phyloP scores from a whole-genome alignment of 257 asterid genomes.

The Solanum lycopersicoides region DNA sequence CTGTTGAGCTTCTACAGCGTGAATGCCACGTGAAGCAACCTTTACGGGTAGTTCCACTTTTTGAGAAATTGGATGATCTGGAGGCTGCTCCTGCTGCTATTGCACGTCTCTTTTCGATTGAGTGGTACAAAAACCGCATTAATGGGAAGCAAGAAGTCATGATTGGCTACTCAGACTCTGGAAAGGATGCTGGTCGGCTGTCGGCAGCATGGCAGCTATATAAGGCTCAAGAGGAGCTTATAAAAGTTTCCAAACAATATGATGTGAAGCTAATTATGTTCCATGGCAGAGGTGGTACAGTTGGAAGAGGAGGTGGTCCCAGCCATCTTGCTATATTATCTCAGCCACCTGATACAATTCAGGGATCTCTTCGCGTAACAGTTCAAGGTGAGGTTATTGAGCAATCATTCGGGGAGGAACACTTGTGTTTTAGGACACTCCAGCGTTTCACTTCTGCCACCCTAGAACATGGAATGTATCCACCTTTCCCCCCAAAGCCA shows the following conservation, averaged over 20 bases:
- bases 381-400: slow-evolving; percentile 54
- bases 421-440: slow-evolving; percentile 47
- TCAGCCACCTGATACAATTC: slow-evolving; percentile 49
- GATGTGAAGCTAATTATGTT: slow-evolving; percentile 51
- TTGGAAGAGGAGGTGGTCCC: slow-evolving; percentile 58
- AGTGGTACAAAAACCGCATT: slow-evolving; percentile 39
- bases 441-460: slow-evolving; percentile 45
- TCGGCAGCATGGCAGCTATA: slow-evolving; percentile 52
- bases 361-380: slow-evolving; percentile 44
- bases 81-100: slow-evolving; percentile 47
- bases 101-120: slow-evolving; percentile 43
- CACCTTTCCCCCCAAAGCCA: slow-evolving; percentile 40
- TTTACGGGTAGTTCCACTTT: slow-evolving; percentile 43
- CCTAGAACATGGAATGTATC: slow-evolving; percentile 46
- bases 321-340: slow-evolving; percentile 53
- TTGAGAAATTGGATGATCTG: slow-evolving; percentile 39
- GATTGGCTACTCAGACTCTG: slow-evolving; percentile 57
- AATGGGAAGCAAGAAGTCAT: slow-evolving; percentile 47
- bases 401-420: slow-evolving; percentile 48
- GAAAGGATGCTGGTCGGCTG: slow-evolving; percentile 51
- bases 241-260: slow-evolving; percentile 31
- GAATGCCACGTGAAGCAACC: slow-evolving; percentile 36
- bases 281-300: slow-evolving; percentile 56
- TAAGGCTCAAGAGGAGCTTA: slow-evolving; percentile 48
- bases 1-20: slow-evolving; percentile 46